Percentiles rank a stretch among this genome's conserved stretches.
Conservation (phyloP, 441 rosid species). For the Brassica hybrid region DNA sequence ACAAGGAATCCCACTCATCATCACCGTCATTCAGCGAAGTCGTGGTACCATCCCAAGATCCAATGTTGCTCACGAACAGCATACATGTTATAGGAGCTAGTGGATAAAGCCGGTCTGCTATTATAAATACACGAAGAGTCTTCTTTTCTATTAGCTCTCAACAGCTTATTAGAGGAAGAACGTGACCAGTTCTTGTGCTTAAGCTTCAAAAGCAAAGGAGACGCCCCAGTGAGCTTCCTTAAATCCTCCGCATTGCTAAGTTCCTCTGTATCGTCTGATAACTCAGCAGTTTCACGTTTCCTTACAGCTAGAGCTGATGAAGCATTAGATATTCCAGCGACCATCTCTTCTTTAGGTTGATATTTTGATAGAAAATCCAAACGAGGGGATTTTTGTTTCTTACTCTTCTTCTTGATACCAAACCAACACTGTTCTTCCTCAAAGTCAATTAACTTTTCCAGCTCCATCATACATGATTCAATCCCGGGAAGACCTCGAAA, state of each 20-base stretch:
- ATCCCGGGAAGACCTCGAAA: no score
- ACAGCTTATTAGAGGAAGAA: slow-evolving; percentile 57
- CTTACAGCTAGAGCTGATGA: slow-evolving; percentile 31
- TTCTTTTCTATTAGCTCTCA: slow-evolving; percentile 61
- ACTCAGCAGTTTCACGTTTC: slow-evolving; percentile 58
- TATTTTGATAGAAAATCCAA: slow-evolving; percentile 50
- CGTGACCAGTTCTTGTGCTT: slow-evolving; percentile 73
- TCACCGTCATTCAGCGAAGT: slow-evolving; percentile 77
- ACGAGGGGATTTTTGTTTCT: slow-evolving; percentile 51
- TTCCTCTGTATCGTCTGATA: slow-evolving; percentile 79
- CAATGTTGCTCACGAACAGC: slow-evolving; percentile 61
- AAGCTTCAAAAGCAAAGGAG: slow-evolving; percentile 69
- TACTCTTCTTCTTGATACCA: slow-evolving; percentile 52
- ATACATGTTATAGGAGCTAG: slow-evolving; percentile 76
- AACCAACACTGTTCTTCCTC: slow-evolving; percentile 42
- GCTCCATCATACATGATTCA: no score
- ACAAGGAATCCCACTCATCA: slow-evolving; percentile 89
- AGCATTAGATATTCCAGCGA: neutral
- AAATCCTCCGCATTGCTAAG: slow-evolving; percentile 68
- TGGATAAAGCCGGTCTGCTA: slow-evolving; percentile 88
- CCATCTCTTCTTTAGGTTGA: neutral
- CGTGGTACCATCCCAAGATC: slow-evolving; percentile 93
- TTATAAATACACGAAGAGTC: slow-evolving; percentile 75
- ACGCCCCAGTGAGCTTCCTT: slow-evolving; percentile 58
- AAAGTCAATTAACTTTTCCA: no score